phyloP scores from a whole-genome alignment of 2,329 filamentous ascomycete species.

The Claviceps spartinae region DNA sequence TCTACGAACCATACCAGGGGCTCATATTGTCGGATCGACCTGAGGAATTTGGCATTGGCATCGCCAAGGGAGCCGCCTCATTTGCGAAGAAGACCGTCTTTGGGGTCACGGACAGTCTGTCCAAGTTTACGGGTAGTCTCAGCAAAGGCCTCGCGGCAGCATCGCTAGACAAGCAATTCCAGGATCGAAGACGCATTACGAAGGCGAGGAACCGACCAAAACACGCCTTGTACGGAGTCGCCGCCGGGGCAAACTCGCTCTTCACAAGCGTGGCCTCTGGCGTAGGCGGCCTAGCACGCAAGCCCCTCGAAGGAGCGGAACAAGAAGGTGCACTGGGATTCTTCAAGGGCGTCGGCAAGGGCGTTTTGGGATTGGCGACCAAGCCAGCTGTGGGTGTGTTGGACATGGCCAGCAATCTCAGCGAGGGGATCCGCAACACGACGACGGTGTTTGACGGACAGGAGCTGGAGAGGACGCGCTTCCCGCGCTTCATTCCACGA shows the following conservation, averaged over 20 bases:
- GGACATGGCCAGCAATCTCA: conserved; percentile 91
- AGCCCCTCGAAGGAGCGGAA: conserved; percentile 90
- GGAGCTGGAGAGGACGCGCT: conserved; percentile 86
- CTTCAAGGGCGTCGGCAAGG: conserved; percentile 95
- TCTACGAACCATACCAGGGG: conserved; percentile 98
- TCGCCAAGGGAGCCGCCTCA: conserved; percentile 90
- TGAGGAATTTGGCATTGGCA: conserved; percentile 86
- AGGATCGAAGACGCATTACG: conserved; percentile 88
- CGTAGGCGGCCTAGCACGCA: conserved; percentile 82
- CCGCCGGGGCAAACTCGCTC: conserved; percentile 87
- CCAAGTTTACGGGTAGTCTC: conserved; percentile 93
- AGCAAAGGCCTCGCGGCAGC: conserved; percentile 93
- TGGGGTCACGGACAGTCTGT: conserved; percentile 92
- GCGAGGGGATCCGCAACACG: conserved; percentile 94
- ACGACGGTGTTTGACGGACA: conserved; percentile 95
- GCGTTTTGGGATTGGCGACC: conserved; percentile 82
- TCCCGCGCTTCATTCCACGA: conserved; percentile 79
- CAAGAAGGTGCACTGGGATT: conserved; percentile 90
- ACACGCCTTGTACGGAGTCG: conserved; percentile 92
- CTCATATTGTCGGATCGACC: conserved; percentile 92
- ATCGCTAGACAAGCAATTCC: conserved; percentile 96
- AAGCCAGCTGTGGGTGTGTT: conserved; percentile 96
- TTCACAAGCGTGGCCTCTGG: conserved; percentile 86
- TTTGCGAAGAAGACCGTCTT: conserved; percentile 99
- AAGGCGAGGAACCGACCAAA: conserved; percentile 88